Base-by-base conservation (phyloP, 768 basidiomycete genomes). In the Mycena crocata region DNA sequence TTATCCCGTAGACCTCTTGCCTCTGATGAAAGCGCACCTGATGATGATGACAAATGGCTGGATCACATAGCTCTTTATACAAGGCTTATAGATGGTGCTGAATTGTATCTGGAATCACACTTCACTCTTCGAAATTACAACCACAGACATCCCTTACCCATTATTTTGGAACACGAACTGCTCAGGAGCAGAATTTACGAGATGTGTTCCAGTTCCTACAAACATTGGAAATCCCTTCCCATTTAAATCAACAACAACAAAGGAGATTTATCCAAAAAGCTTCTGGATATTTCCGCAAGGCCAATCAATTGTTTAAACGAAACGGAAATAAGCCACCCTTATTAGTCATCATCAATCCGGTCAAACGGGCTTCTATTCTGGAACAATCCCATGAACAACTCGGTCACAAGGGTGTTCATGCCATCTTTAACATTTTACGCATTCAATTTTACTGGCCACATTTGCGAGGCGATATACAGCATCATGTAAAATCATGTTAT, bases 1-100 rank as follows among this genome's bases (percentile, higher is more conserved):
- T 57, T 85, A 12, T 84, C 82, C 8, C 62, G 78, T 42, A 57
- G 73, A 14, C 57, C 62, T 15, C 52, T 55, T 0, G 71, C 68
- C 2, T 72, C 73, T 31, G 66, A 39, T 15, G 72, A 74, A 35
- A 35, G 70, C 8, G 42, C 70, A 55, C n/a, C 68, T 57, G 69
- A 76, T 9, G 48, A 61, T 62, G 62, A 79, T 73, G 81, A 74
- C 65, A 62, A 50, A 4, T 77, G 75, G 74, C 50, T 73, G 3
- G 75, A 76, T 44, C 48, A 61, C 21, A 61, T 61, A 13, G 23
- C 50, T 0, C 59, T 61, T 5, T 39, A 51, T 0, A 21, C 59
- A 2, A 2, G 24, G 1, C 26, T 1, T 5, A 39, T 48, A 1
- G 1, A 30, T 5, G 50, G 13, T 50, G 34, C 24, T 40, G 2